A percentile compares a stretch with the other conserved stretches of the same genome.
These are phyloP conservation scores for Wallacemonas sp. DNA, from an alignment of 208 protist genomes.

Conservation along the genomic window DNA sequence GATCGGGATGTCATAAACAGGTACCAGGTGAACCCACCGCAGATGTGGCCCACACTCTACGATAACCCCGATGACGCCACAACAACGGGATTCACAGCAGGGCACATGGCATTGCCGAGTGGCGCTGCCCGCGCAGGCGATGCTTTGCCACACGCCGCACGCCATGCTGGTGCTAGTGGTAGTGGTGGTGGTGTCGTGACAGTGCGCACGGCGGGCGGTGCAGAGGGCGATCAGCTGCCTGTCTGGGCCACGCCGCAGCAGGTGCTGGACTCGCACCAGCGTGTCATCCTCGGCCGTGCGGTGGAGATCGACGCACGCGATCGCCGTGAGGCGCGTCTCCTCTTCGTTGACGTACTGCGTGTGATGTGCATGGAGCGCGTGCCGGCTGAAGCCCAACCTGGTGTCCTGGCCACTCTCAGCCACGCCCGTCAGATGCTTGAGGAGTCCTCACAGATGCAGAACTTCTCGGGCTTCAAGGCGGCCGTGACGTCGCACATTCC, in stretches of 20 bases:
- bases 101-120: no score
- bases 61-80: background rate
- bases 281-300: conserved; percentile 38
- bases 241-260: conserved; percentile 22
- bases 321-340: conserved; percentile 32
- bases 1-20: conserved; percentile 22
- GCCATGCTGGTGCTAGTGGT: background rate
- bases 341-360: conserved; percentile 55
- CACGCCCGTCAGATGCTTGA: conserved; percentile 34
- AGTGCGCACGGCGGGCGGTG: background rate
- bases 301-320: conserved; percentile 32
- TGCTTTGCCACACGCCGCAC: no score
- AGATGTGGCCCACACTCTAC: conserved; percentile 3
- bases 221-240: background rate
- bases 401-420: conserved; percentile 26
- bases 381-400: conserved; percentile 29
- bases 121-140: no score
- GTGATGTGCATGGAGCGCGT: conserved; percentile 30
- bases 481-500: conserved; percentile 15
- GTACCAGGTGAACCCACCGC: conserved; percentile 10
- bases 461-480: conserved; percentile 24
- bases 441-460: conserved; percentile 26
- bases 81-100: no score
- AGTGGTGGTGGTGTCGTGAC: background rate
- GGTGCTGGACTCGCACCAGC: conserved; percentile 38